Evolutionary conservation across 257 asterid genomes (phyloP).

Genomic region (Solanum phureja): DNA sequence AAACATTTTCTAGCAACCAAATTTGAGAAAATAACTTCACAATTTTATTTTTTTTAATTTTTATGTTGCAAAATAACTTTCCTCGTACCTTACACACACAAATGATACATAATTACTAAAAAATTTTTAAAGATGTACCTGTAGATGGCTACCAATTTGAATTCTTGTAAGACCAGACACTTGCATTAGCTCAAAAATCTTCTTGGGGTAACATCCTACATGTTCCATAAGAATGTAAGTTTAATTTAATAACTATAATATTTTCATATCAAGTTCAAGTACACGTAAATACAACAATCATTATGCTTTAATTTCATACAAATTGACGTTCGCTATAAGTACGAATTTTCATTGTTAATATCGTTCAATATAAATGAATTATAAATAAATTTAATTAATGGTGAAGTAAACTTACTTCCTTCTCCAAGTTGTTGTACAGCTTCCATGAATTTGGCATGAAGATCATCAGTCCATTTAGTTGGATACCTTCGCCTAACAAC

Average conservation of each 20-base stretch:
- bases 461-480: constrained; percentile 10
- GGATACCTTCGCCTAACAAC: background rate
- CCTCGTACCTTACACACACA: background rate
- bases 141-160: constrained; percentile 32
- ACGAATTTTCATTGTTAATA: too few species aligned
- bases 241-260: background rate
- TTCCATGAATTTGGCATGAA: constrained; percentile 12
- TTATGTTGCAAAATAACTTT: background rate
- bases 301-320: background rate
- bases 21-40: background rate
- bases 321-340: background rate
- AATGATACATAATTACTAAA: background rate
- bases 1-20: background rate
- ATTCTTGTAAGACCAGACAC: constrained; percentile 21
- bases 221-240: background rate
- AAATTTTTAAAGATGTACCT: background rate
- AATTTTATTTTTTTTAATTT: too few species aligned
- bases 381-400: too few species aligned
- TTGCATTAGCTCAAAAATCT: constrained; percentile 14
- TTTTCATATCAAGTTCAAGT: background rate
- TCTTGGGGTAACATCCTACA: constrained; percentile 16
- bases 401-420: constrained; percentile 13
- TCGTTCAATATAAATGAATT: too few species aligned
- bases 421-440: constrained; percentile 18
- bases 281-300: background rate